These are phyloP conservation scores for Maudiozyma serrabonitensis DNA, from an alignment of 805 yeast genomes.

Conservation along the genomic window DNA sequence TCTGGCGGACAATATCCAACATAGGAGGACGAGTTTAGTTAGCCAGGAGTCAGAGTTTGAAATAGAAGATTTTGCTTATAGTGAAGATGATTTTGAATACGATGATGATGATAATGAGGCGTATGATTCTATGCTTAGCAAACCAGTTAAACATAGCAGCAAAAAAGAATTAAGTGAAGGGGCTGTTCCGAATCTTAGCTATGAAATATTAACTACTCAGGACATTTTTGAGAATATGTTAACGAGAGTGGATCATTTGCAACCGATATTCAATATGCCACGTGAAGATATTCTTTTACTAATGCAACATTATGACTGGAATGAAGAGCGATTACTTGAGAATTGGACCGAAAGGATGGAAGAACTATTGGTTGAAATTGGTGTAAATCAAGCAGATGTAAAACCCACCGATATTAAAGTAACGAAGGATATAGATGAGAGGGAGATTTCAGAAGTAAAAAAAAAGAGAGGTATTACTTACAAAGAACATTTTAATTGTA, in stretches of 20 bases:
- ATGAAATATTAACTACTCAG: slow-evolving; percentile 27
- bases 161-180: slow-evolving; percentile 14
- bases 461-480: slow-evolving; percentile 9
- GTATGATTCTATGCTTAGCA: slow-evolving; percentile 8
- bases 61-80: slow-evolving; percentile 13
- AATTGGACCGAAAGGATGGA: slow-evolving; percentile 39
- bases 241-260: slow-evolving; percentile 19
- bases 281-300: slow-evolving; percentile 33
- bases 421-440: neutral
- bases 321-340: slow-evolving; percentile 47
- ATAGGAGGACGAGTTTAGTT: neutral
- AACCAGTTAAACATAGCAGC: slow-evolving; percentile 6
- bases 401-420: neutral
- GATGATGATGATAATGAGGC: slow-evolving; percentile 8
- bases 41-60: slow-evolving; percentile 19
- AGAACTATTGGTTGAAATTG: slow-evolving; percentile 28
- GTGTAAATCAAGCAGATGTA: slow-evolving; percentile 16
- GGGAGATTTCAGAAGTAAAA: neutral
- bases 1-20: neutral
- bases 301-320: slow-evolving; percentile 46
- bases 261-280: slow-evolving; percentile 23
- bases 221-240: slow-evolving; percentile 27
- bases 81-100: slow-evolving; percentile 10
- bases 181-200: slow-evolving; percentile 18
- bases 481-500: slow-evolving; percentile 37